A percentile compares a stretch with the other conserved stretches of the same genome.
phyloP scores from a whole-genome alignment of 2,329 filamentous ascomycete species.

The Apiospora sp. region DNA sequence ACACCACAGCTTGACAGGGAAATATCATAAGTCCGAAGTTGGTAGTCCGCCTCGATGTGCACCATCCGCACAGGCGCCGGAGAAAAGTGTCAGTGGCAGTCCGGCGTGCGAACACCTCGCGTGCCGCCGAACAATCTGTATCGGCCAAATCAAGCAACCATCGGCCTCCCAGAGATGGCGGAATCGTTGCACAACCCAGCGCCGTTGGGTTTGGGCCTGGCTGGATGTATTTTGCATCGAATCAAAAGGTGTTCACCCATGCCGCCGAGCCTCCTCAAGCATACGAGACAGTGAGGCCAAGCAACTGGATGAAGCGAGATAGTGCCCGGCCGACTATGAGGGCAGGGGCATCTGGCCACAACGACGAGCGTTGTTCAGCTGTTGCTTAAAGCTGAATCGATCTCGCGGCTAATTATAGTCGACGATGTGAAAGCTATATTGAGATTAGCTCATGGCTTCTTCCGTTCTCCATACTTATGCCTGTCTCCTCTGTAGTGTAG shows the following conservation, averaged over 20 bases:
- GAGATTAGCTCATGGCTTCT: neutral
- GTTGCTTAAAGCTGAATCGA: neutral
- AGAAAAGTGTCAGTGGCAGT: neutral
- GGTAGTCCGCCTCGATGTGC: neutral
- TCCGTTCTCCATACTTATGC: neutral
- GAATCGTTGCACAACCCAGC: neutral
- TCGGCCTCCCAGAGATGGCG: neutral
- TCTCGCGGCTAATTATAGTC: neutral
- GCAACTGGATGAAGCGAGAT: neutral
- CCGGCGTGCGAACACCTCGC: neutral
- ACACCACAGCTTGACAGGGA: too few relatives aligned
- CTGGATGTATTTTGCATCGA: too few relatives aligned
- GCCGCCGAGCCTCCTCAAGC: too few relatives aligned
- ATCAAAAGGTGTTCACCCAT: neutral
- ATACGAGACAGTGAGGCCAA: neutral
- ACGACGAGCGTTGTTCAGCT: neutral
- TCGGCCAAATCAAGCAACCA: neutral
- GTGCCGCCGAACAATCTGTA: neutral
- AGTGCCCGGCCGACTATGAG: neutral
- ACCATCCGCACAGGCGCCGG: neutral
- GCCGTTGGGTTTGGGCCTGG: neutral
- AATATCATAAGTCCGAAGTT: neutral
- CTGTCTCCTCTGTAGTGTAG: neutral
- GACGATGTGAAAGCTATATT: neutral
- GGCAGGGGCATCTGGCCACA: neutral